Evolutionary conservation across 1,284 basidiomycete species (phyloP).

Genomic region (Boletus mariae): DNA sequence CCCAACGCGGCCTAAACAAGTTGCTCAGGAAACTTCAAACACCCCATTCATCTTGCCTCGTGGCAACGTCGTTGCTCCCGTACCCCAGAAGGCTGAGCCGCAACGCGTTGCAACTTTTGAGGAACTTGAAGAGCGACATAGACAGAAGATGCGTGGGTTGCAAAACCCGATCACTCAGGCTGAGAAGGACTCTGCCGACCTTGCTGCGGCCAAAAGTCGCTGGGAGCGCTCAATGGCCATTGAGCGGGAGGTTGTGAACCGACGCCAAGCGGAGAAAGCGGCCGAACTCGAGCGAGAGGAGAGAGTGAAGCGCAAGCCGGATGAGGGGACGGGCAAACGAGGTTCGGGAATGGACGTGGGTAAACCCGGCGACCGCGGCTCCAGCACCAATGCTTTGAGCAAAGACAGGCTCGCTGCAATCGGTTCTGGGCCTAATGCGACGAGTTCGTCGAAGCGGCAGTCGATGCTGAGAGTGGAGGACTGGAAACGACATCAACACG

Average conservation of each 20-base stretch:
- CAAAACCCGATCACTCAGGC: constrained; percentile 72
- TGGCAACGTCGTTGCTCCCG: constrained; percentile 41
- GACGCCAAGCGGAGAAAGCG: constrained; percentile 67
- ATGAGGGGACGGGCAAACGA: constrained; percentile 36
- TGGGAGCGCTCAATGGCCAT: constrained; percentile 71
- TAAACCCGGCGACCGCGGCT: constrained; percentile 39
- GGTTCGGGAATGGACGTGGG: constrained; percentile 30
- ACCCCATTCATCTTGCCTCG: constrained; percentile 31
- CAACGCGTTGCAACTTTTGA: constrained; percentile 69
- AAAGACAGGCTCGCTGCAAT: constrained; percentile 53
- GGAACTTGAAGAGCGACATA: constrained; percentile 76
- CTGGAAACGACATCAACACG: constrained; percentile 71
- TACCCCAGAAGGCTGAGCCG: constrained; percentile 44
- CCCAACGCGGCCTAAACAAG: constrained; percentile 21
- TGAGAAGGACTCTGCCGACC: constrained; percentile 64
- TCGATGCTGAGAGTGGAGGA: constrained; percentile 78
- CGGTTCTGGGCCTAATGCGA: constrained; percentile 29
- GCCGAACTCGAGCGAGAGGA: constrained; percentile 47
- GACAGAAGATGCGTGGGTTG: constrained; percentile 71
- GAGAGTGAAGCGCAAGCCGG: constrained; percentile 43
- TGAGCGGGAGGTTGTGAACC: constrained; percentile 66
- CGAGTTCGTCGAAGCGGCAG: constrained; percentile 54
- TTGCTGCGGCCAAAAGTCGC: constrained; percentile 63
- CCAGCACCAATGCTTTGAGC: constrained; percentile 50
- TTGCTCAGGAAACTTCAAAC: constrained; percentile 21